These are phyloP conservation scores for Bimuria novae-zelandiae DNA, from an alignment of 2,329 filamentous ascomycete species.

Conservation along the genomic window DNA sequence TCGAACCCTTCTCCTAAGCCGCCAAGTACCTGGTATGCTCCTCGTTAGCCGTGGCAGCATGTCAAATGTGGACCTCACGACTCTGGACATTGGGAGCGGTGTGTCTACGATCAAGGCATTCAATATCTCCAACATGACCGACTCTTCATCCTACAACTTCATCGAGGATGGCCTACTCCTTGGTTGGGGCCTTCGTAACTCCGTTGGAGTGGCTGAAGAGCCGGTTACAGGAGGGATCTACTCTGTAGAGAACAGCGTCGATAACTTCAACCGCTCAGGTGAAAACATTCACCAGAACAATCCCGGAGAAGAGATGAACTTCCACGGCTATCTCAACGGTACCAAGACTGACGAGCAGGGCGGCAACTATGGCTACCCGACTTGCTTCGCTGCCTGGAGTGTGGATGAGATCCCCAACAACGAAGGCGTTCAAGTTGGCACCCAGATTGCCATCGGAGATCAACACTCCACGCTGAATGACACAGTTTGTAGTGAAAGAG, in stretches of 20 bases:
- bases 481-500: conserved; percentile 48
- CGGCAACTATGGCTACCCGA: conserved; percentile 71
- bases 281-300: conserved; percentile 70
- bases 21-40: conserved; percentile 59
- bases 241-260: conserved; percentile 72
- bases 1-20: conserved; percentile 68
- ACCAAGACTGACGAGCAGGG: conserved; percentile 50
- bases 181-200: conserved; percentile 75
- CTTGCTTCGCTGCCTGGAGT: conserved; percentile 70
- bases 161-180: conserved; percentile 56
- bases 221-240: conserved; percentile 56
- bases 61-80: conserved; percentile 63
- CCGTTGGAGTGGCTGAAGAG: conserved; percentile 71
- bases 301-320: conserved; percentile 76
- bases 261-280: conserved; percentile 63
- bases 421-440: conserved; percentile 49
- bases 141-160: conserved; percentile 51
- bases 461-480: conserved; percentile 55
- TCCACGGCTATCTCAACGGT: conserved; percentile 66
- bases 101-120: conserved; percentile 71
- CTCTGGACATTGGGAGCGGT: conserved; percentile 59
- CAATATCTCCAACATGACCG: conserved; percentile 52
- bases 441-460: conserved; percentile 55
- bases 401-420: conserved; percentile 56
- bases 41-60: conserved; percentile 69